Evolutionary conservation across 768 basidiomycete species (phyloP).

Genomic region (Ephemerocybe angulata): DNA sequence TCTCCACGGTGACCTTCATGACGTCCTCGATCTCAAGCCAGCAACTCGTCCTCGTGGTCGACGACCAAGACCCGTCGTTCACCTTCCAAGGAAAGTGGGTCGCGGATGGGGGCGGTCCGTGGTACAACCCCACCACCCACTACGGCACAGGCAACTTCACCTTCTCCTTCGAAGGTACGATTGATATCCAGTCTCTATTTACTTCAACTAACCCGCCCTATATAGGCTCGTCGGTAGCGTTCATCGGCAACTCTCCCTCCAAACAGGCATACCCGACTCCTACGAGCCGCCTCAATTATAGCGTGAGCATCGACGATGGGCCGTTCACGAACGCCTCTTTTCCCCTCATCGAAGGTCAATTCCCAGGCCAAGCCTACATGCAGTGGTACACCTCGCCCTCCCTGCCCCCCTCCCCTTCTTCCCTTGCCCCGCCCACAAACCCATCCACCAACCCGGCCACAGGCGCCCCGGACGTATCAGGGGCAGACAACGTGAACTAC

Average conservation of each 20-base stretch:
- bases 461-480: too few species aligned
- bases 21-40: neutral
- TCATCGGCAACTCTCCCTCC: neutral
- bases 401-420: neutral
- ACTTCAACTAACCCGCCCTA: neutral
- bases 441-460: neutral
- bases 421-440: neutral
- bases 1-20: neutral
- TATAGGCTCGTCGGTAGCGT: neutral
- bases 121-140: neutral
- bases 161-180: neutral
- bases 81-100: neutral
- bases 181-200: neutral
- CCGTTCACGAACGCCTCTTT: neutral
- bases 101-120: neutral
- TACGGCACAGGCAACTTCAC: neutral
- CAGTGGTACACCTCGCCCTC: slow-evolving; percentile 1
- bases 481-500: too few species aligned
- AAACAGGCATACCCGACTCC: neutral
- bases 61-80: slow-evolving; percentile 1
- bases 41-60: neutral
- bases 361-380: neutral
- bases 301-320: neutral
- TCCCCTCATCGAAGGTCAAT: neutral
- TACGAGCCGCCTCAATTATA: neutral